Base-by-base conservation (phyloP, 1,139 yeast species). In the Saccharomyces hybrid region DNA sequence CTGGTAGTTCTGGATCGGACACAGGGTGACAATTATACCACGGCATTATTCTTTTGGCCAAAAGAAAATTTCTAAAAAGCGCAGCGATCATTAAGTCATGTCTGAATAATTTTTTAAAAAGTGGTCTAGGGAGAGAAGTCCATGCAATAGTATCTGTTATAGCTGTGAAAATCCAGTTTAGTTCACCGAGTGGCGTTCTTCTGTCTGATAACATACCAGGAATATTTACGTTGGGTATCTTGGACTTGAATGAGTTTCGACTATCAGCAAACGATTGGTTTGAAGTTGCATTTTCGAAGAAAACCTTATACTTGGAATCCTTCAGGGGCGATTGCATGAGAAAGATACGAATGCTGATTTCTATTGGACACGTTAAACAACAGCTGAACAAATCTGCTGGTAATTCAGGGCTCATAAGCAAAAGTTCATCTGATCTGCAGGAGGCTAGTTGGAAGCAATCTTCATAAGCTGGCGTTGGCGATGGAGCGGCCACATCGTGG, bases 11-110 rank as follows among this genome's bases (percentile, higher is more conserved):
- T 0, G 99, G 99, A 60, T 89, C 95, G 38, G 97, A 88, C 4
- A 91, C 83, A 1, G 99, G 99, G 67, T 90, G 95, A 69, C 98
- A 91, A 59, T 91, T 90, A 63, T 88, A 84, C 63, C 87, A 86
- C 6, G 97, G 90, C 98, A 95, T 90, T 52, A 93, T 87, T 60
- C 97, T 79, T 66, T 88, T 91, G 0, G 99, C 99, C 47, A 93
- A 74, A 46, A 95, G 71, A 66, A 93, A 95, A 71, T 93, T 93
- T 62, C 99, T 79, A 72, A 93, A 95, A 59, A 93, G 75, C 0
- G 98, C 98, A 1, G 98, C 98, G 16, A 93, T 97, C 84, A 93
- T 93, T 63, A 93, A 76, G 70, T 93, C 99, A 69, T 93, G 99
- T 66, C 99, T 79, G 66, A 95, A 93, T 23, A 95, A 76, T 54